Conservation (phyloP, 2,329 filamentous ascomycete species). For the Drechslerella stenobrocha region DNA sequence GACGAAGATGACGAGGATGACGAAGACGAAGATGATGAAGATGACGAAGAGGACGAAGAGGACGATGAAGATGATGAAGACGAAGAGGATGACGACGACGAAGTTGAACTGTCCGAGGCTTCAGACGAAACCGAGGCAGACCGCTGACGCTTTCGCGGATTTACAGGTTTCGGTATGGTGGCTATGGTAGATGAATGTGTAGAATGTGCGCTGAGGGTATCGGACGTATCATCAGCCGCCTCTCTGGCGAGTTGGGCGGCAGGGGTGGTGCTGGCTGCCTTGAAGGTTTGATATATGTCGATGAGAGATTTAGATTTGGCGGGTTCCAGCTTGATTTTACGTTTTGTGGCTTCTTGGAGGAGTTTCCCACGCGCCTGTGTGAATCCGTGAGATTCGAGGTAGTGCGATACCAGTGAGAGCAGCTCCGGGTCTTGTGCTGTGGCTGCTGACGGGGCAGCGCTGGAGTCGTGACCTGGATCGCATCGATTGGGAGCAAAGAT, state of each 20-base stretch:
- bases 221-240: slow-evolving; percentile 45
- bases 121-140: slow-evolving; percentile 36
- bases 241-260: slow-evolving; percentile 41
- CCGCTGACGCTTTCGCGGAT: slow-evolving; percentile 38
- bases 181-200: slow-evolving; percentile 11
- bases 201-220: slow-evolving; percentile 42
- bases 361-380: slow-evolving; percentile 23
- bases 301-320: slow-evolving; percentile 18
- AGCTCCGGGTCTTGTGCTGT: slow-evolving; percentile 19
- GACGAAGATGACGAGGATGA: slow-evolving; percentile 12
- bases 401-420: slow-evolving; percentile 30
- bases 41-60: slow-evolving; percentile 54
- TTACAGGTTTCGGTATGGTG: slow-evolving; percentile 14
- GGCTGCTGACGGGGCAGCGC: neutral
- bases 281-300: slow-evolving; percentile 37
- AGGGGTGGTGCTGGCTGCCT: slow-evolving; percentile 19
- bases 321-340: slow-evolving; percentile 26
- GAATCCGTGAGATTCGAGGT: slow-evolving; percentile 31
- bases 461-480: neutral
- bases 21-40: too few relatives aligned
- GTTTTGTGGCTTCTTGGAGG: slow-evolving; percentile 21
- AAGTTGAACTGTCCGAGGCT: slow-evolving; percentile 16
- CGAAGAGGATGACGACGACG: slow-evolving; percentile 7
- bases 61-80: slow-evolving; percentile 48
- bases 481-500: slow-evolving; percentile 12